Evolutionary conservation across 2,329 filamentous ascomycete genomes (phyloP), one percentile per base, ranked within the genome.

Genomic region (Purpureocillium takamizusanense): DNA sequence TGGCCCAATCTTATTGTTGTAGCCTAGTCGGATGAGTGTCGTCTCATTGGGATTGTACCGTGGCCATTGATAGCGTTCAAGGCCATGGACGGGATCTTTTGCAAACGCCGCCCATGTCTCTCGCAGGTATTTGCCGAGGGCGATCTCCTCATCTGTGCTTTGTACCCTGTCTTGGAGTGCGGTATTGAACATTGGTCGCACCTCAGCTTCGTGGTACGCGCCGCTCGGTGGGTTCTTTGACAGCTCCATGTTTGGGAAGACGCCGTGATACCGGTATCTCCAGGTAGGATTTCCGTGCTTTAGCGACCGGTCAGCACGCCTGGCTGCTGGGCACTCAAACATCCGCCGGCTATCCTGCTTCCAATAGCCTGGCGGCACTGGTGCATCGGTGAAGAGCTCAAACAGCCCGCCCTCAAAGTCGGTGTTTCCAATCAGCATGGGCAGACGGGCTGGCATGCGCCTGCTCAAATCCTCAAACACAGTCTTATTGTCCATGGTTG

Each of bases 241-340:
- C 13, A 36, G 34, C 23, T 11, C 16, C 34, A 36, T 27, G 23
- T 36, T 36, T n/a, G 34, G 34, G 15, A 36, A 36, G 14, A 27
- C 34, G 18, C 34, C 34, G 13, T 25, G 14, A 15, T 36, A 36
- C 12, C 16, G 17, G 23, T 36, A 36, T 38, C 17, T 15, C 35
- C 9, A 35, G 8, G 28, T 37, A 15, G 16, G 32, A 21, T 31
- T 25, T 9, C 38, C 38, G 16, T 17, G 25, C 32, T 43, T 39
- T 36, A 36, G 41, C n/a, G 38, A 31, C 14, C 45, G 38, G 15
- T 18, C 38, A 35, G 40, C 43, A 31, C 43, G 41, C 4, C 51
- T 35, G 41, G 52, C 54, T 25, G 21, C 21, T 25, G 21, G 21
- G 21, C 21, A 25, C 21, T 6, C 21, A 10, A 25, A 25, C 21